Base-by-base conservation (phyloP, 2,329 filamentous ascomycete species). In the Fusarium nanum region DNA sequence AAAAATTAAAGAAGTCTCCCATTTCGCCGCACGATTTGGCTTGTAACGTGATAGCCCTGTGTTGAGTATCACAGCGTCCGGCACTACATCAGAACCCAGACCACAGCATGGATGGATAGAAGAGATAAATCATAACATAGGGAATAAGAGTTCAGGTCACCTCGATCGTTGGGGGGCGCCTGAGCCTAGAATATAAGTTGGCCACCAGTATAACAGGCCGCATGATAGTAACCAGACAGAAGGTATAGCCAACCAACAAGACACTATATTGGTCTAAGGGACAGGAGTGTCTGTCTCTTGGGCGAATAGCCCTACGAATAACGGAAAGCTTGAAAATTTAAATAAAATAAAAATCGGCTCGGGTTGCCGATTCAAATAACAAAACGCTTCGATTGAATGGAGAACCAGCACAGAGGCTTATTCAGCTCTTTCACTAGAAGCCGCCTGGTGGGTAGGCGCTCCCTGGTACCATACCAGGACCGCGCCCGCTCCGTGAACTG, bases 391-490 rank as follows among this genome's bases (percentile, higher is more conserved):
- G 40, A 27, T 49, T 45, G 44, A 55, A 37, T 22, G 12, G 8
- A 22, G 32, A 40, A 50, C 58, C 56, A 60, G 37, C 28, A 56
- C 25, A 28, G 45, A 56, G 49, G 27, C 44, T 42, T 42, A 48
- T 53, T 40, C 54, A 49, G 27, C 62, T 60, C 22, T 41, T 70
- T 56, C 56, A 60, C 59, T 75, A 72, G 78, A 69, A 80, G 70
- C 25, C 72, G 67, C 44, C 77, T 77, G 42, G 74, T 67, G 30
- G 86, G 86, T 88, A 89, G 20, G 86, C 83, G 66, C 85, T 85
- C 42, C 83, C 83, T 7, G 86, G 86, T 53, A 86, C 82, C 82
- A 87, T 84, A 32, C 84, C 83, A 41, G 79, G 77, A 14, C 76
- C 77, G 49, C 73, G 76, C 25, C 75, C 75, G 22, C 76, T 76